Base-by-base conservation (phyloP, 1,139 yeast species). In the Pneumocystis murina region DNA sequence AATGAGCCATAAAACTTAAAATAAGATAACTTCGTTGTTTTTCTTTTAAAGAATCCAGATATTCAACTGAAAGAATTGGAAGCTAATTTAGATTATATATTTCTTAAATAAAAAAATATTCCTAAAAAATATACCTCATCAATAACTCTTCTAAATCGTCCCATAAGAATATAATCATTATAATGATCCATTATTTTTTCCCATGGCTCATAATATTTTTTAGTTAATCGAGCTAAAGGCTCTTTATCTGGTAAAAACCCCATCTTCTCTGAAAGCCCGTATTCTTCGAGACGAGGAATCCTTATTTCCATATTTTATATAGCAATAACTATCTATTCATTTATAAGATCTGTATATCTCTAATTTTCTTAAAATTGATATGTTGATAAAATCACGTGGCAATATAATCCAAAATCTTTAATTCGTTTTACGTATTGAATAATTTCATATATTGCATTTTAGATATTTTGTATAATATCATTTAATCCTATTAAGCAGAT, bases 11-110 rank as follows among this genome's bases (percentile, higher is more conserved):
- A 70, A 90, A 90, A 12, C 92, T 84, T 39, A 91, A 77, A 2
- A 88, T 77, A 28, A 86, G 84, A 73, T 87, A 87, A 0, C 96
- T 96, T 68, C 97, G 79, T 71, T 95, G 81, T 72, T 80, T 79
- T 69, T 89, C 84, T 28, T 78, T 76, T 58, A 74, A 79, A 0
- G 74, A 67, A 2, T 69, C 63, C 61, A 68, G 62, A 7, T 67
- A 62, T 33, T 60, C 62, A 16, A 60, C 48, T 30, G 62, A 64
- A 41, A 68, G 65, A 28, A 58, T 54, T 3, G 68, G 70, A 48
- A 61, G 55, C 62, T 59, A 59, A 48, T 28, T 38, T 33, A 2
- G 17, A 68, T 43, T 89, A 77, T 10, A 74, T 69, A 3, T 38
- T 5, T 38, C 39, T 36, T 36, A 10, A 36, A 38, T 14, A 14